Evolutionary conservation across 2,329 filamentous ascomycete genomes (phyloP).

Genomic region (Cordyceps tenuipes): DNA sequence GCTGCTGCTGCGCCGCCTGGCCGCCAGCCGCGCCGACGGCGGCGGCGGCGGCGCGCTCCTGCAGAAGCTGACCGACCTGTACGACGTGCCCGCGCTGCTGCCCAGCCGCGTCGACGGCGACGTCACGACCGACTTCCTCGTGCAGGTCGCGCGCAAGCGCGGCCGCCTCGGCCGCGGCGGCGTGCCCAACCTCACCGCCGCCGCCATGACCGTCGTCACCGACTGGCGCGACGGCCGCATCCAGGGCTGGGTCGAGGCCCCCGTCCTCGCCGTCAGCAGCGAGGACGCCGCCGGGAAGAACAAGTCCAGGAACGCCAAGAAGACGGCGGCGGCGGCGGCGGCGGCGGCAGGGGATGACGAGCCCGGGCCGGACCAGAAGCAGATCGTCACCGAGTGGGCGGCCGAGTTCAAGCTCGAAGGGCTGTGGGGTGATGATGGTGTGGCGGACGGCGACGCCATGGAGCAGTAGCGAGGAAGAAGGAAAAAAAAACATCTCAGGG

Average conservation of each 20-base stretch:
- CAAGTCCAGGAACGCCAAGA: constrained; percentile 17
- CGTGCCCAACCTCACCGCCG: constrained; percentile 77
- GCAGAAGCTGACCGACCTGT: constrained; percentile 71
- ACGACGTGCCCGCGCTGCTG: constrained; percentile 75
- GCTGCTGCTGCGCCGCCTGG: constrained; percentile 74
- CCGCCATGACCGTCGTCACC: constrained; percentile 88
- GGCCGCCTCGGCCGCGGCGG: constrained; percentile 83
- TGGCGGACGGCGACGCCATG: constrained; percentile 39
- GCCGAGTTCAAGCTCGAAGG: constrained; percentile 93
- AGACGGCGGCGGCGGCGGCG: constrained; percentile 12
- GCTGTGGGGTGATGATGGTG: constrained; percentile 64
- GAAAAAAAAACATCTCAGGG: constrained; percentile 2
- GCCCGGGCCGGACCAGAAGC: constrained; percentile 59
- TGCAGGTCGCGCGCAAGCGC: constrained; percentile 90
- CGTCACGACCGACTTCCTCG: constrained; percentile 78
- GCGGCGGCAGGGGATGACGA: constrained; percentile 34
- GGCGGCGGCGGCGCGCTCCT: constrained; percentile 54
- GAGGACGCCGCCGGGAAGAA: constrained; percentile 22
- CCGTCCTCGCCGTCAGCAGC: constrained; percentile 47
- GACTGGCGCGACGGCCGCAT: constrained; percentile 96
- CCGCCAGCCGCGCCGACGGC: constrained; percentile 58
- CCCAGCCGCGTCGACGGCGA: constrained; percentile 59
- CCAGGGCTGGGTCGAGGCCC: constrained; percentile 81
- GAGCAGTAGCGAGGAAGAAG: constrained; percentile 30
- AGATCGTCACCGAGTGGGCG: constrained; percentile 88